A percentile compares a stretch with the other conserved stretches of the same genome.
Evolutionary conservation across 306 rosid genomes (phyloP).

Genomic region (Acacia acuminata): DNA sequence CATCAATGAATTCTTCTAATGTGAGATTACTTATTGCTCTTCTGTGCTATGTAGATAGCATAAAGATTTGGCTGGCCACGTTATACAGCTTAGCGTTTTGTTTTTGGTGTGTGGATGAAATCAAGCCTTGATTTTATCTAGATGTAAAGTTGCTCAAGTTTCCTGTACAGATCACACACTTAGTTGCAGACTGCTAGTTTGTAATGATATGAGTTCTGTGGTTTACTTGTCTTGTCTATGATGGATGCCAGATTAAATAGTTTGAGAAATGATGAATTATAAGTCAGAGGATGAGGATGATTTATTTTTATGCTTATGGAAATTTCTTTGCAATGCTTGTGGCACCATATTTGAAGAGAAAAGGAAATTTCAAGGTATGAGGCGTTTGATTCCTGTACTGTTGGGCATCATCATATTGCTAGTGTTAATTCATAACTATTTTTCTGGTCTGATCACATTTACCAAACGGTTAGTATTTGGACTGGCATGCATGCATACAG

Average conservation of each 20-base stretch:
- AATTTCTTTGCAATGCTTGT: not conserved
- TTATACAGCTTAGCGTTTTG: not conserved
- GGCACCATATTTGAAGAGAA: not conserved
- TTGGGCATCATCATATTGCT: not conserved
- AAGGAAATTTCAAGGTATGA: not conserved
- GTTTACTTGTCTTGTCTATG: not conserved
- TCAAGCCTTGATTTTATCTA: conserved; percentile 16
- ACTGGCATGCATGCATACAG: not conserved
- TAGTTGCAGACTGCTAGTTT: not conserved
- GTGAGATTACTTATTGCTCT: conserved; percentile 55
- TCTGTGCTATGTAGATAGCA: conserved; percentile 7
- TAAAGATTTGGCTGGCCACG: conserved; percentile 8
- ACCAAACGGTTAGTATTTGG: not conserved
- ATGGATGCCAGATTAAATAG: not conserved
- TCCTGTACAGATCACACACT: conserved; percentile 7
- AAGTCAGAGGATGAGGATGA: not conserved
- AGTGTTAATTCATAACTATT: not conserved
- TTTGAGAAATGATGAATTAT: not conserved
- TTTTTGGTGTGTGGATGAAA: not conserved
- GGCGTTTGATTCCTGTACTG: not conserved
- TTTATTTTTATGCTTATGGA: not conserved
- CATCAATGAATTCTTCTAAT: conserved; percentile 64
- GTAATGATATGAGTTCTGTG: not conserved
- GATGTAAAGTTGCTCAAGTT: conserved; percentile 11
- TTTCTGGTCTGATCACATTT: not conserved